phyloP scores from a whole-genome alignment of 495 filamentous ascomycete species.

The Talaromyces adpressus region DNA sequence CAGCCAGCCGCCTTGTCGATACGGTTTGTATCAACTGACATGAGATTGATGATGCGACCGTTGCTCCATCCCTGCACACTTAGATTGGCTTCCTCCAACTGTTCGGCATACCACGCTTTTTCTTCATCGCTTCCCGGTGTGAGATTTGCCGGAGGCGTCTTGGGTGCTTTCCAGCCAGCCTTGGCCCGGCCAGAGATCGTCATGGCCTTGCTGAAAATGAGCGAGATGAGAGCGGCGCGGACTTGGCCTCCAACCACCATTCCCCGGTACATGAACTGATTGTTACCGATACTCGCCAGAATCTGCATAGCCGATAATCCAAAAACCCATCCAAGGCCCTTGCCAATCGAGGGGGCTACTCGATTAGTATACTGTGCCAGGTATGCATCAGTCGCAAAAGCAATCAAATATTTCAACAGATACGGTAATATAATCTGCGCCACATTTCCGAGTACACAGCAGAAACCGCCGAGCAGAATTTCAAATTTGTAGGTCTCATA shows the following conservation, averaged over 20 bases:
- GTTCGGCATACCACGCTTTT: constrained; percentile 43
- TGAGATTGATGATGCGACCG: constrained; percentile 81
- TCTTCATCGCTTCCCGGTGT: constrained; percentile 19
- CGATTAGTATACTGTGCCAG: constrained; percentile 44
- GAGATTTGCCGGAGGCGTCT: constrained; percentile 22
- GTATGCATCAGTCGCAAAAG: constrained; percentile 73
- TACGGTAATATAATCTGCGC: constrained; percentile 70
- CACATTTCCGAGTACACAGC: constrained; percentile 59
- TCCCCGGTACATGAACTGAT: constrained; percentile 79
- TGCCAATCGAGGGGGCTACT: constrained; percentile 54
- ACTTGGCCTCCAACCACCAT: constrained; percentile 75
- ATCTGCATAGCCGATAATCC: constrained; percentile 73
- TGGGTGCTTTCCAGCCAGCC: constrained; percentile 47
- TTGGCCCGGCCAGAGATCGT: constrained; percentile 70
- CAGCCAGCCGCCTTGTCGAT: constrained; percentile 78
- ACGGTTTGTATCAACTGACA: constrained; percentile 89
- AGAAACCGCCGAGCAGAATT: constrained; percentile 75
- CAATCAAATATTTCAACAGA: constrained; percentile 65
- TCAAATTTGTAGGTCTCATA: constrained; percentile 83
- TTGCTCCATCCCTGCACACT: constrained; percentile 69
- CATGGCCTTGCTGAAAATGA: constrained; percentile 80
- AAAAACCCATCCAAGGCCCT: constrained; percentile 66
- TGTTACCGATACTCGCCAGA: constrained; percentile 61
- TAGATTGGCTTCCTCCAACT: constrained; percentile 27
- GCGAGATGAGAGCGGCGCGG: constrained; percentile 63